Evolutionary conservation across 768 basidiomycete genomes (phyloP), one percentile per base, ranked within the genome.

Genomic region (Paxillus involutus): DNA sequence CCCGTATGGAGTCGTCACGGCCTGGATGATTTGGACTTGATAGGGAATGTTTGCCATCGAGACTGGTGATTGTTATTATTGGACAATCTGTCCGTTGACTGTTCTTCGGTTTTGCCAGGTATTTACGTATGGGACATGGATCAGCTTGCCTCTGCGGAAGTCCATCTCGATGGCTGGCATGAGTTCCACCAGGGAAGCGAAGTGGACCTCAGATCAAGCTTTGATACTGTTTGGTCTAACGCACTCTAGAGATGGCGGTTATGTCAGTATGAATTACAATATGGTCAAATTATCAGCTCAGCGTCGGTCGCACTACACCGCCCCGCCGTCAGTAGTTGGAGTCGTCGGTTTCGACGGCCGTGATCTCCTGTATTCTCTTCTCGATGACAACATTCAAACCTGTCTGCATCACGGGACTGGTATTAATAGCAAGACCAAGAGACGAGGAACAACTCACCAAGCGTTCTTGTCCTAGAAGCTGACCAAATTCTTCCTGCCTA

Each of bases 381-480:
- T 71, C 65, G 37, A 78, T 70, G 41, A 75, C 61, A 44, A 55
- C 56, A 51, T 77, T 78, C 57, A 78, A 68, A 24, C 56, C 52
- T 19, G 50, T 53, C 76, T 77, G 57, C 29, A 50, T 48, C 49
- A 48, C 43, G 47, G 44, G 17, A 51, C 48, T 60, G 49, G 49
- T 40, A 47, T 58, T 36, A 14, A 53, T 35, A 24, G 30, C 37
- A 41, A 55, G 16, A 37, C 45, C 8, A 42, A 52, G 32, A 41
- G 49, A 44, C 10, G 26, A 47, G 39, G 17, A 46, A 48, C 47
- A 13, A 72, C 84, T 59, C 63, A 88, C 88, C 43, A 88, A 70
- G 16, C 80, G 68, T 30, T 80, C 75, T 21, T 58, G 46, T 3
- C 84, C 85, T 39, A 89, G 64, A 7, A 81, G 69, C 1, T 54